Percentiles rank a stretch among this genome's conserved stretches.
These are phyloP conservation scores for Balamuthia mandrillaris DNA, from an alignment of 208 protist genomes.

Conservation along the genomic window DNA sequence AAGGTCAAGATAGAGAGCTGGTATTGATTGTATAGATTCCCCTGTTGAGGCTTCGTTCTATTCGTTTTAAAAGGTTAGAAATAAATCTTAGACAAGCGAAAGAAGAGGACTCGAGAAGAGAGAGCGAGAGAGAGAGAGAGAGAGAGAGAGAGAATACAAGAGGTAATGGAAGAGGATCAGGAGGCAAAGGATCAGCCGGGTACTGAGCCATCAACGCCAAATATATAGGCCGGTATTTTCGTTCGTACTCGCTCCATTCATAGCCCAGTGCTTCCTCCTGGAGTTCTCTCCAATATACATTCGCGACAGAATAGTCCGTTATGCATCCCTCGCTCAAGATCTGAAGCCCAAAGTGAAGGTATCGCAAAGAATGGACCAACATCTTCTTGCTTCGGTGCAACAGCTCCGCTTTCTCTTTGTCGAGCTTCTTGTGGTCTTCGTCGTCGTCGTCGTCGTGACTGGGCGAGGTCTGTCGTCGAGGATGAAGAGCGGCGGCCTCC, in stretches of 20 bases:
- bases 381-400: constrained; percentile 26
- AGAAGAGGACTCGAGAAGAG: too few relatives aligned
- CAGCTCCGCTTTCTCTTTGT: neutral
- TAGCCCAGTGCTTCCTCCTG: neutral
- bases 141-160: too few relatives aligned
- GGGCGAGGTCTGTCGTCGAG: neutral
- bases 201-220: too few relatives aligned
- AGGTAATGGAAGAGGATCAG: too few relatives aligned
- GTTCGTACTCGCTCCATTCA: constrained; percentile 8
- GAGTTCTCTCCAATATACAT: constrained; percentile 8
- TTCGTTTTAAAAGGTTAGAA: too few relatives aligned
- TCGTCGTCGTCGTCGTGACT: neutral
- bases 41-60: too few relatives aligned
- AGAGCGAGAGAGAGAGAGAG: too few relatives aligned
- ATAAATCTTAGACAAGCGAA: too few relatives aligned
- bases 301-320: constrained; percentile 5
- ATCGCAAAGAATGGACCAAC: constrained; percentile 11
- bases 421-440: neutral
- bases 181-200: too few relatives aligned
- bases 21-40: too few relatives aligned
- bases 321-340: neutral
- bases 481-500: neutral
- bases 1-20: too few relatives aligned
- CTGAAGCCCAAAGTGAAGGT: constrained; percentile 24
- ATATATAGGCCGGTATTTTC: neutral